Percentiles rank a stretch among this genome's conserved stretches.
Conservation (phyloP, 306 rosid genomes). For the Cucumis hystrix region DNA sequence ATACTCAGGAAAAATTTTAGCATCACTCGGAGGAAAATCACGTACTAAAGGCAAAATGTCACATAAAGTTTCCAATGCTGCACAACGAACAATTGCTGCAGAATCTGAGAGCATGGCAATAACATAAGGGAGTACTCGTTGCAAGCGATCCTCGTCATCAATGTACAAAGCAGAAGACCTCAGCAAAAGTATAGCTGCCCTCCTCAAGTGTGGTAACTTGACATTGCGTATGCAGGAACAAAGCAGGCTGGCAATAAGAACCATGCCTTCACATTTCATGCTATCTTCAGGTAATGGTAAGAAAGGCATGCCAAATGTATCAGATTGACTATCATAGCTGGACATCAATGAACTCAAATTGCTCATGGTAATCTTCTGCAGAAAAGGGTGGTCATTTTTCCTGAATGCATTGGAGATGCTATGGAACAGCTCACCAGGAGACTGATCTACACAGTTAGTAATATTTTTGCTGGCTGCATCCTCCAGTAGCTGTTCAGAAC, state of each 20-base stretch:
- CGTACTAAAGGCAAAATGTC: slow-evolving; percentile 86
- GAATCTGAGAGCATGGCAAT: slow-evolving; percentile 87
- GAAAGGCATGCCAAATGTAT: slow-evolving; percentile 79
- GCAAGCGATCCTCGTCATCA: slow-evolving; percentile 91
- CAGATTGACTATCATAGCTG: slow-evolving; percentile 80
- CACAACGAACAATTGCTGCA: slow-evolving; percentile 93
- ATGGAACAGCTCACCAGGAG: slow-evolving; percentile 76
- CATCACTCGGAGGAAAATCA: slow-evolving; percentile 97
- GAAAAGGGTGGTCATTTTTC: slow-evolving; percentile 72
- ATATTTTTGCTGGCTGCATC: slow-evolving; percentile 21
- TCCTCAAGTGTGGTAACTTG: slow-evolving; percentile 81
- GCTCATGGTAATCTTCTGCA: slow-evolving; percentile 60
- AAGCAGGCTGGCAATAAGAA: slow-evolving; percentile 80
- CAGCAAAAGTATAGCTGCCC: slow-evolving; percentile 78
- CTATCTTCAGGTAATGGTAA: slow-evolving; percentile 62
- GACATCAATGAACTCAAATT: slow-evolving; percentile 67
- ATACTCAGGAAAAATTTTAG: slow-evolving; percentile 88
- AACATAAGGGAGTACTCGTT: slow-evolving; percentile 86
- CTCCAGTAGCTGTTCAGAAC: slow-evolving; percentile 27
- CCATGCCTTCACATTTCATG: slow-evolving; percentile 95
- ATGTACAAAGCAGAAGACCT: slow-evolving; percentile 80
- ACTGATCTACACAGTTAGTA: slow-evolving; percentile 31
- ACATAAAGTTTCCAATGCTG: slow-evolving; percentile 87
- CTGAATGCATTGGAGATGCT: slow-evolving; percentile 64
- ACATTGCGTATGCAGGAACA: slow-evolving; percentile 93